Base-by-base conservation (phyloP, 2,329 filamentous ascomycete genomes). In the Curvularia eragrostidis region DNA sequence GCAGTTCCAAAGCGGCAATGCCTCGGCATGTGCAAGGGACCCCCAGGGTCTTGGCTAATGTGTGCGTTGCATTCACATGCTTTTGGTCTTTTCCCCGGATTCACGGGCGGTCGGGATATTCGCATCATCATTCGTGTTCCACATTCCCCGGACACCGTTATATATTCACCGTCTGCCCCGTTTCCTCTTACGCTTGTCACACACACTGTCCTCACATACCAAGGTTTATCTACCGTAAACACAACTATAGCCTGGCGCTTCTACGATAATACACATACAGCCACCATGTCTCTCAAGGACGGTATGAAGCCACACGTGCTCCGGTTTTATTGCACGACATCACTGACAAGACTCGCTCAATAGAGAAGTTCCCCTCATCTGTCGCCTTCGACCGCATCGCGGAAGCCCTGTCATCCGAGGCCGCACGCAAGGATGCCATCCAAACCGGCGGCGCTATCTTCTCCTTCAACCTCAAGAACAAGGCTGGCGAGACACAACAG, bases 401-500 rank as follows among this genome's bases (percentile, higher is more conserved):
- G 78, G 75, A 81, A 52, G 86, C 88, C 51, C 88, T 99, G 64
- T 80, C 83, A 72, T 87, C 85, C 77, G 87, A 90, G 26, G 84
- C 85, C 65, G 91, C 92, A 72, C 88, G 89, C 80, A 90, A 96
- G 81, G 89, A 93, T 66, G 93, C 94, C 67, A 89, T 98, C 79
- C 94, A 96, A 81, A 87, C 92, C 76, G 94, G 88, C 75, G 89
- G 89, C 71, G 92, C 90, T 60, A 83, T 98, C 77, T 97, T 96
- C 78, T 89, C 89, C 60, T 98, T 99, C 81, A 92, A 87, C 53
- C 83, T 99, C 66, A 98, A 96, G 85, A 99, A 99, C 85, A 79
- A 82, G 57, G 84, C 84, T 23, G 92, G 91, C 70, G 86, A 93
- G 78, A 88, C 88, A 58, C 88, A 91, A 72, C 90, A 87, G 80